phyloP scores from a whole-genome alignment of 306 rosid genomes.

The Myrica gale region DNA sequence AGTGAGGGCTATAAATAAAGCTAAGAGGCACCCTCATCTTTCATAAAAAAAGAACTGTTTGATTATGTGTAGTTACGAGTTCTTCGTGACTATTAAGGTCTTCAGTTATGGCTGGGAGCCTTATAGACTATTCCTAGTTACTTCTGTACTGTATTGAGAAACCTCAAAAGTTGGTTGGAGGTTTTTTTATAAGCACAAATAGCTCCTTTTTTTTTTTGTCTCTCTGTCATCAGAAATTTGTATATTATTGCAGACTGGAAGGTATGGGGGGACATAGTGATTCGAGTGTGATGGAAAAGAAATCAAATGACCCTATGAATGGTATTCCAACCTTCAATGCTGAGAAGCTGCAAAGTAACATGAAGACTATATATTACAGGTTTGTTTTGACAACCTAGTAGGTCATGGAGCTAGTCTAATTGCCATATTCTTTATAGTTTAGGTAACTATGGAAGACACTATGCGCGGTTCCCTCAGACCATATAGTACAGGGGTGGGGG shows the following conservation, averaged over 20 bases:
- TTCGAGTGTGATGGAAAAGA: conserved; percentile 56
- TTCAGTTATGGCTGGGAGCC: neutral
- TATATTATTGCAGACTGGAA: conserved; percentile 23
- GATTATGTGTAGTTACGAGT: neutral
- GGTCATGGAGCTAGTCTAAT: neutral
- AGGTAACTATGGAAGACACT: neutral
- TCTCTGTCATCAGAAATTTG: conserved; percentile 27
- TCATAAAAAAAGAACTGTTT: neutral
- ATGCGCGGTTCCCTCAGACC: neutral
- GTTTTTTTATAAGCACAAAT: conserved; percentile 11
- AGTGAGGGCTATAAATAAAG: too few species aligned
- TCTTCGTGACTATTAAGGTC: neutral
- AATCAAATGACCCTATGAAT: conserved; percentile 52
- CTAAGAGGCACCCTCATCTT: too few species aligned
- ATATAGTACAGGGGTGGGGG: neutral
- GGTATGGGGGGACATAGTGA: conserved; percentile 68
- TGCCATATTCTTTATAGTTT: conserved; percentile 2
- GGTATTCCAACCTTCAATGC: conserved; percentile 70
- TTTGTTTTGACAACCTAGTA: conserved; percentile 35
- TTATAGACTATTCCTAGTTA: neutral
- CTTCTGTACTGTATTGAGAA: neutral
- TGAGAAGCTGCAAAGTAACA: conserved; percentile 89
- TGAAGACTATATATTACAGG: conserved; percentile 86
- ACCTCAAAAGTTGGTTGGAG: neutral
- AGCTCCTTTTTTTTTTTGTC: neutral